Percentiles rank a stretch among this genome's conserved stretches.
Conservation (phyloP, 2,329 filamentous ascomycete genomes). For the Nemania sp. region DNA sequence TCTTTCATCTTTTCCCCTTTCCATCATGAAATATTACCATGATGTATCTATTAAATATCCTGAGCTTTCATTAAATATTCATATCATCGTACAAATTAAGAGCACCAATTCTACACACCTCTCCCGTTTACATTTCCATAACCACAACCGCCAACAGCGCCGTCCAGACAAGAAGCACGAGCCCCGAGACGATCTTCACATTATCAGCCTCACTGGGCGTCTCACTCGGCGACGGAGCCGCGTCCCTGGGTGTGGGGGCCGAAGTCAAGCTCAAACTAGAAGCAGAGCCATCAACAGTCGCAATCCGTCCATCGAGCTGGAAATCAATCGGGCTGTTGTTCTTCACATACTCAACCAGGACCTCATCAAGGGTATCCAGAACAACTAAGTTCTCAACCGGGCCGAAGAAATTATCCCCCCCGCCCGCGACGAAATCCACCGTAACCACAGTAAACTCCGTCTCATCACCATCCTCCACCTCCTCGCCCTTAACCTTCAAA, state of each 20-base stretch:
- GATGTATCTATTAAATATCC: no score
- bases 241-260: slow-evolving; percentile 8
- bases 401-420: slow-evolving; percentile 64
- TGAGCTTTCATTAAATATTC: no score
- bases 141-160: slow-evolving; percentile 13
- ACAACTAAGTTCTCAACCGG: slow-evolving; percentile 42
- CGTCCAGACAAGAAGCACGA: slow-evolving; percentile 14
- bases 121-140: neutral
- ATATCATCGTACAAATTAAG: no score
- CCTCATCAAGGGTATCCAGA: slow-evolving; percentile 55
- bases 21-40: no score
- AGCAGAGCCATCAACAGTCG: slow-evolving; percentile 31
- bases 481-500: slow-evolving; percentile 53
- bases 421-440: slow-evolving; percentile 63
- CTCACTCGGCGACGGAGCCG: neutral
- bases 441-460: slow-evolving; percentile 62
- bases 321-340: slow-evolving; percentile 53
- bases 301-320: slow-evolving; percentile 52
- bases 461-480: slow-evolving; percentile 48
- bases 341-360: slow-evolving; percentile 53
- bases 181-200: neutral
- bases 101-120: no score
- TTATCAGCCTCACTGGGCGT: neutral
- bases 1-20: no score
- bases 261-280: neutral